Evolutionary conservation across 1,139 yeast species (phyloP), one percentile per base, ranked within the genome.

Genomic region (Komagataea norvegica): DNA sequence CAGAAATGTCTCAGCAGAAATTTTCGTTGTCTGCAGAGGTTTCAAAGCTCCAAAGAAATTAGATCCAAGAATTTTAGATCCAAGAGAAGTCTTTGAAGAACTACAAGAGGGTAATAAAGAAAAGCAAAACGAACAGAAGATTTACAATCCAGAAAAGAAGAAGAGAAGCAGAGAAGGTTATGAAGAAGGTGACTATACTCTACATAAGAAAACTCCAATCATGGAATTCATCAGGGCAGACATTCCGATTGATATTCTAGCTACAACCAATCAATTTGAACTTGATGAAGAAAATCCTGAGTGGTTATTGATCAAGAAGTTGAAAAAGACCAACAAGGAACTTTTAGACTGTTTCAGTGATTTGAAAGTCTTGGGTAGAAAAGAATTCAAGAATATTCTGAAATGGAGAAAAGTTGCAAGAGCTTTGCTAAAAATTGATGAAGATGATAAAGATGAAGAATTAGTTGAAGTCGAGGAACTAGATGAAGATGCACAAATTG

Each of bases 1-100:
- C 31, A 89, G 99, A 79, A 86, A 86, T 63, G 98, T 93, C 18
- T 91, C 98, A 54, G 98, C 98, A 3, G 99, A 91, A 70, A 93
- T 93, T 56, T 91, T 91, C 57, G 98, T 91, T 38, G 96, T 89
- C 27, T 91, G 99, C 65, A 80, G 81, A 61, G 94, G 94, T 13
- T 91, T 85, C 67, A 91, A 88, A 61, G 96, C 97, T 10, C 98
- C 98, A 35, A 87, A 88, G 60, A 88, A 85, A 60, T 63, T 91
- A 46, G 98, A 93, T 64, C 96, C 97, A 33, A 75, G 95, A 55
- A 70, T 91, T 42, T 69, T 93, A 42, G 98, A 93, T 59, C 88
- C 97, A 18, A 84, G 75, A 57, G 88, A 85, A 57, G 97, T 93
- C 19, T 91, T 91, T 56, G 97, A 91, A 63, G 98, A 91, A 60